Percentiles rank a stretch among this genome's conserved stretches.
Conservation (phyloP, 176 grass and related monocot species). For the Puccinellia tenuiflora region DNA sequence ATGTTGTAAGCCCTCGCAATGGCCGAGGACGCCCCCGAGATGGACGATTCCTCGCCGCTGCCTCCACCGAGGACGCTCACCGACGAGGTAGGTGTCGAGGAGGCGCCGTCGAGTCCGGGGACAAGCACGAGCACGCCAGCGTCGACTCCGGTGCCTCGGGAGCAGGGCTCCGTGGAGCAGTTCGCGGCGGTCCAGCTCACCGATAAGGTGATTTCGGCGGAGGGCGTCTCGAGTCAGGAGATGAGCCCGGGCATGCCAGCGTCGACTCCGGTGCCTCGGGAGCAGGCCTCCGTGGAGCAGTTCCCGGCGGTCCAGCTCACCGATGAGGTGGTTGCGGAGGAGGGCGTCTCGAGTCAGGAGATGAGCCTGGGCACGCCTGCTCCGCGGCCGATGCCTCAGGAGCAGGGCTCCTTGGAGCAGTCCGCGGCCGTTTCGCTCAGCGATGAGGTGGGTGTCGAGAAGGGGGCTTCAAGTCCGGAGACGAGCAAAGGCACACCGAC, state of each 20-base stretch:
- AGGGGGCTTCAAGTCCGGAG: constrained; percentile 9
- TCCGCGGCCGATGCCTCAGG: background rate
- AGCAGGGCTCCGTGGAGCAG: constrained; percentile 8
- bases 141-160: background rate
- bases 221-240: constrained; percentile 11
- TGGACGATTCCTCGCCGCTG: no score
- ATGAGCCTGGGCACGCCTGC: background rate
- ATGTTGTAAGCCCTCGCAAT: constrained; percentile 49
- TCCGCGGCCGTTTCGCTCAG: constrained; percentile 11
- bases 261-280: background rate
- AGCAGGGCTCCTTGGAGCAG: constrained; percentile 9
- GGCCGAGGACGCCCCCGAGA: constrained; percentile 38
- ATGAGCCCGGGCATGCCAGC: constrained; percentile 7
- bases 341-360: constrained; percentile 9
- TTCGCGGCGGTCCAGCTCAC: constrained; percentile 2
- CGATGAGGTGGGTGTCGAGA: constrained; percentile 13
- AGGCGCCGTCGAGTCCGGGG: background rate
- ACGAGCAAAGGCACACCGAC: background rate
- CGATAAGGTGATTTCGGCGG: constrained; percentile 7
- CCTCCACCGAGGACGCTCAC: background rate
- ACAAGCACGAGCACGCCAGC: background rate
- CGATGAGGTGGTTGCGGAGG: constrained; percentile 6
- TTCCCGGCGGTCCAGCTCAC: constrained; percentile 4
- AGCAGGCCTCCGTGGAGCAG: background rate
- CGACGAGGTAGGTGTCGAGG: background rate